Evolutionary conservation across 352 stramenopile species (phyloP).

Genomic region (Phytophthora fragariaefolia): DNA sequence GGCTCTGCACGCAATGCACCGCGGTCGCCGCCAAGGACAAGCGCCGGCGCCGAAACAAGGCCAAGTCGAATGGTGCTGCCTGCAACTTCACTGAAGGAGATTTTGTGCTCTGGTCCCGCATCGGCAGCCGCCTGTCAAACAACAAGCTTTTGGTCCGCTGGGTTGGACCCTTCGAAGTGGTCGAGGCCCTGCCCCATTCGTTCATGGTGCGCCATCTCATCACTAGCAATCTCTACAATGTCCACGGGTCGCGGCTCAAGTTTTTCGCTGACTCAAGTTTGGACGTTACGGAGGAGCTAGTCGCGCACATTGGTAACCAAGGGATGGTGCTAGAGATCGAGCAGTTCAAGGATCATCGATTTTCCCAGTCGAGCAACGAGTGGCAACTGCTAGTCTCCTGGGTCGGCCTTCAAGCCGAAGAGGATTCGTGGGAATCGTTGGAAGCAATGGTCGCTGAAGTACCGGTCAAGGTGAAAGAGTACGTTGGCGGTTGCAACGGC

Average conservation of each 20-base stretch:
- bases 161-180: neutral
- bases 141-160: constrained; percentile 8
- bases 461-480: neutral
- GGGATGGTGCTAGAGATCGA: constrained; percentile 3
- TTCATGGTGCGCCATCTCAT: constrained; percentile 1
- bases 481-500: neutral
- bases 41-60: neutral
- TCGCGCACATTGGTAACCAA: constrained; percentile 4
- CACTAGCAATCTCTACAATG: neutral
- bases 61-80: neutral
- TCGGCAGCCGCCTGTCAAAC: neutral
- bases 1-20: neutral
- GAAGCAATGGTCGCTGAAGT: neutral
- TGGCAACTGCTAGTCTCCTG: constrained; percentile 13
- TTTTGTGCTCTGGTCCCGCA: neutral
- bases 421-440: constrained; percentile 28
- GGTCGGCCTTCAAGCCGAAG: constrained; percentile 1
- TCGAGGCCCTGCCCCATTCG: constrained; percentile 1
- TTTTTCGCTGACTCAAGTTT: constrained; percentile 1
- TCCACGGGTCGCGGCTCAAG: constrained; percentile 6
- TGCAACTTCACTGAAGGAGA: constrained; percentile 5
- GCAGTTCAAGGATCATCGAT: constrained; percentile 1
- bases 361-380: neutral
- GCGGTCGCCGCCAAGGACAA: neutral
- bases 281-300: neutral